These are phyloP conservation scores for Anisodus acutangulus DNA, from an alignment of 257 asterid species.

Conservation along the genomic window DNA sequence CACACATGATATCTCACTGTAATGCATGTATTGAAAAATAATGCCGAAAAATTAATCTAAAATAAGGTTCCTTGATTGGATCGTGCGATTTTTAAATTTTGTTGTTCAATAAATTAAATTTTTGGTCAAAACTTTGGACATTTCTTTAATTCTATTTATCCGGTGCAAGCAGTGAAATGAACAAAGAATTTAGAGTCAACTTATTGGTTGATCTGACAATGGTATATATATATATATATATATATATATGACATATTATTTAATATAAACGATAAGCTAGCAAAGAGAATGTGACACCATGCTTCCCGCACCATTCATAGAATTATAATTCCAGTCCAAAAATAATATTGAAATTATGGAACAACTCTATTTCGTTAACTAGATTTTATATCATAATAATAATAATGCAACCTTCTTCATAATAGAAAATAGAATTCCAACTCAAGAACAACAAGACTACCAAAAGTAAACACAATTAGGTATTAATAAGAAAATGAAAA, in stretches of 20 bases:
- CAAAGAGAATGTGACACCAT: background rate
- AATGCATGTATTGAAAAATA: conserved; percentile 7
- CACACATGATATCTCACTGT: conserved; percentile 6
- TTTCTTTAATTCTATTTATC: conserved; percentile 2
- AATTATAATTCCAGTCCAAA: background rate
- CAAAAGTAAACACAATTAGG: conserved; percentile 24
- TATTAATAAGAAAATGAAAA: background rate
- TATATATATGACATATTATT: background rate
- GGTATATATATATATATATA: too few relatives aligned
- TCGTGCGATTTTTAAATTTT: background rate
- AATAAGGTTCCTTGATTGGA: background rate
- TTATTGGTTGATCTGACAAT: background rate
- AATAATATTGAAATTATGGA: background rate
- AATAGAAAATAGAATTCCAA: background rate
- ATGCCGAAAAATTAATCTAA: background rate
- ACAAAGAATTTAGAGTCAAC: conserved; percentile 22
- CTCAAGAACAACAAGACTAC: background rate
- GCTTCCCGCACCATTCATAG: background rate
- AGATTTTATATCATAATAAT: background rate
- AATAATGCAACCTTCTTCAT: too few relatives aligned
- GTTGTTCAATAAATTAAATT: background rate
- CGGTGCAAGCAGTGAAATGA: background rate
- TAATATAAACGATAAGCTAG: background rate
- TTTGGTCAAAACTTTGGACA: too few relatives aligned
- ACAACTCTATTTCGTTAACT: background rate